Evolutionary conservation across 2,329 filamentous ascomycete species (phyloP), one percentile per base, ranked within the genome.

Genomic region (Aureobasidium pullulans): DNA sequence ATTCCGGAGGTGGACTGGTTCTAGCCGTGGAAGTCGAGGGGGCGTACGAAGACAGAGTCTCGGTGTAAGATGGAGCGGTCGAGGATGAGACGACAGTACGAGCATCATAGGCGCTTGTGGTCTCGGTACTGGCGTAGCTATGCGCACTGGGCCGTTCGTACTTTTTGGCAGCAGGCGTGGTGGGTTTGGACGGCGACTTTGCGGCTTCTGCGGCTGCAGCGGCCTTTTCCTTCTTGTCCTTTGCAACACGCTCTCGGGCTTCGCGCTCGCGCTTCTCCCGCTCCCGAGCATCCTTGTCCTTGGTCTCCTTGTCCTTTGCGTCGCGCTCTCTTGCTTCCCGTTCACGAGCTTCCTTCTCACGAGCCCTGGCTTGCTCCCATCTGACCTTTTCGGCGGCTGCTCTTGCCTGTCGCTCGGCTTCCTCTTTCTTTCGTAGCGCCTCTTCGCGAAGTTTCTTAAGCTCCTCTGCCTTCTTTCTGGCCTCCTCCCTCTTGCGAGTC

Each of bases 21-120:
- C 85, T 85, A 10, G 89, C 82, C 1, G 92, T 96, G 15, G 89
- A 91, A 61, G 90, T 85, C 9, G 90, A 95, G 1, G 89, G 83
- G 2, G 90, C 88, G 73, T 93, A 96, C 39, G 69, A 69, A 9
- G 75, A 74, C 5, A 57, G 34, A 1, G 54, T 57, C 39, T 70
- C 52, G 68, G 57, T 53, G 23, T 59, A 59, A n/a, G 57, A 59
- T 10, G 72, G 69, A 19, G 49, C 60, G 15, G 63, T 19, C 44
- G 88, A 88, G 31, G 87, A 86, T 16, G 82, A 78, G n/a, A 87
- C 57, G 16, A 87, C 65, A 19, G 61, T 64, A 5, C 60, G 65
- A 60, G 71, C 68, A 61, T 70, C 71, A 65, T 68, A 64, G 5
- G 62, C 60, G 32, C 53, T 77, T 63, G 87, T 83, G 53, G 87